Evolutionary conservation across 495 filamentous ascomycete genomes (phyloP).

Genomic region (Aspergillus asperescens): DNA sequence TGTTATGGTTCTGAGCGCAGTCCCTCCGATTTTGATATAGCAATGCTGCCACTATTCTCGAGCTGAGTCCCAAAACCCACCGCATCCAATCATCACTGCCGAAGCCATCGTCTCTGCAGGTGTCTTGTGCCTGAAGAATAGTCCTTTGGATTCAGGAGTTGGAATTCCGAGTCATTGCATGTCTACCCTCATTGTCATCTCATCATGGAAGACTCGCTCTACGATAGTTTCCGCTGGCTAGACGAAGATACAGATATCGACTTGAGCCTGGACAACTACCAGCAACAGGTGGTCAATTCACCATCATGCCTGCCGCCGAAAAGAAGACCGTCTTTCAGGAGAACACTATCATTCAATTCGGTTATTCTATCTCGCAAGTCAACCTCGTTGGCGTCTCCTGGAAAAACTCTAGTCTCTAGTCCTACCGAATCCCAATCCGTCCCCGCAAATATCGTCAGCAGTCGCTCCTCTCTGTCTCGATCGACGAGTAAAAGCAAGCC

Average conservation of each 20-base stretch:
- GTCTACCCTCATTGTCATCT: conserved; percentile 11
- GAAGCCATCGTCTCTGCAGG: background rate
- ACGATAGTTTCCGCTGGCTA: conserved; percentile 72
- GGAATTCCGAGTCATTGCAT: background rate
- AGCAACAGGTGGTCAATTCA: conserved; percentile 37
- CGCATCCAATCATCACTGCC: background rate
- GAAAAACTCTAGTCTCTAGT: conserved; percentile 16
- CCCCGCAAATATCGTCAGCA: conserved; percentile 35
- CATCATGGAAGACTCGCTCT: conserved; percentile 50
- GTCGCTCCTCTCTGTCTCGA: conserved; percentile 36
- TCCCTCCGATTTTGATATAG: background rate
- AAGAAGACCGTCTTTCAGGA: conserved; percentile 41
- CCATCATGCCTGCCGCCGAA: conserved; percentile 20
- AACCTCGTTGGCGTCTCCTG: conserved; percentile 14
- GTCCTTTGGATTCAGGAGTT: background rate
- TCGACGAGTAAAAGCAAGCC: conserved; percentile 25
- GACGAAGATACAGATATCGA: conserved; percentile 75
- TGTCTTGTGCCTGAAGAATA: background rate
- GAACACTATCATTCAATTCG: conserved; percentile 42
- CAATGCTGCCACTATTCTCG: background rate
- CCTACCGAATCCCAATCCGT: conserved; percentile 14
- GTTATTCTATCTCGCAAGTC: conserved; percentile 19
- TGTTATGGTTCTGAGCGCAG: background rate
- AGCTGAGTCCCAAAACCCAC: background rate
- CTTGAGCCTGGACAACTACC: conserved; percentile 56